phyloP scores from a whole-genome alignment of 306 rosid genomes.

The Boehmeria nivea region DNA sequence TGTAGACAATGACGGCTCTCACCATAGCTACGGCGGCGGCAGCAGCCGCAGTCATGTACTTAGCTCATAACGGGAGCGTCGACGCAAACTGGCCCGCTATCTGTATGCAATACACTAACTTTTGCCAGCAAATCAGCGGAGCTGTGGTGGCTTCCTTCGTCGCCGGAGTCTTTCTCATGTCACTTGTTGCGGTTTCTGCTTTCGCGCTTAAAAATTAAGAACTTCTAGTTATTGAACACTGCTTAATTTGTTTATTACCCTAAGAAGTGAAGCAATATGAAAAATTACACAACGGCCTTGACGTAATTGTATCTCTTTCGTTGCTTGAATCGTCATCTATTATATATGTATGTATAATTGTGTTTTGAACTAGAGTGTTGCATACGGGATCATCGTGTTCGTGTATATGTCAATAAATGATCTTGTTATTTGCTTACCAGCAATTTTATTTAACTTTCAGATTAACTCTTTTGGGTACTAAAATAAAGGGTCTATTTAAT shows the following conservation, averaged over 20 bases:
- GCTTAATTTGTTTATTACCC: not conserved
- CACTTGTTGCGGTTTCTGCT: conserved; percentile 38
- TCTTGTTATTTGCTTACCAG: too few relatives aligned
- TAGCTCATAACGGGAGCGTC: conserved; percentile 58
- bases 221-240: not conserved
- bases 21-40: conserved; percentile 42
- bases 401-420: too few relatives aligned
- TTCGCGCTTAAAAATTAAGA: conserved; percentile 43
- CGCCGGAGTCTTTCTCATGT: conserved; percentile 26
- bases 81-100: conserved; percentile 58
- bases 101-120: conserved; percentile 36
- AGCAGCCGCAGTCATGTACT: conserved; percentile 45
- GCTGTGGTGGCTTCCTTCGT: conserved; percentile 42
- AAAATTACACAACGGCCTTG: not conserved
- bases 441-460: too few relatives aligned
- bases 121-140: conserved; percentile 39
- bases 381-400: too few relatives aligned
- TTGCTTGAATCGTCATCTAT: too few relatives aligned
- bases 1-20: conserved; percentile 40
- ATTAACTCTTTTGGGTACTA: too few relatives aligned
- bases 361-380: too few relatives aligned
- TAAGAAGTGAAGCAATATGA: not conserved
- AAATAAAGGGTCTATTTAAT: too few relatives aligned
- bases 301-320: not conserved
- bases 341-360: too few relatives aligned